Evolutionary conservation across 2,329 filamentous ascomycete genomes (phyloP).

Genomic region (Chaetomium globosum): DNA sequence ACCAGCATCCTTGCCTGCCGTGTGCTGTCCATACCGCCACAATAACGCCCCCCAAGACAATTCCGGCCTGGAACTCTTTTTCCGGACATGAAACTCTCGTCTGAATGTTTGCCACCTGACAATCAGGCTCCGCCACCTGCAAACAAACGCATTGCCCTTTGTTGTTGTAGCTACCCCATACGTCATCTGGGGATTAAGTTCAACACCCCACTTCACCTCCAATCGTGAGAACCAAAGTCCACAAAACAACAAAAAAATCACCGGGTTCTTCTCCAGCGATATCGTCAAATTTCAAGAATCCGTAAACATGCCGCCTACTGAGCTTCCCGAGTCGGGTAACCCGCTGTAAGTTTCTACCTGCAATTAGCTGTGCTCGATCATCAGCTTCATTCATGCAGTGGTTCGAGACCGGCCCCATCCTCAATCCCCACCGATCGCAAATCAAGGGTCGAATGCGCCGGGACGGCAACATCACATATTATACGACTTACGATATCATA

Average conservation of each 20-base stretch:
- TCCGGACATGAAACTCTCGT: not conserved
- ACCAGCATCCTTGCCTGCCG: not conserved
- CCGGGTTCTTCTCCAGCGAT: not conserved
- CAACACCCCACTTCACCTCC: not conserved
- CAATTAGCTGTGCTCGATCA: not conserved
- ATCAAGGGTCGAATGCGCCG: not conserved
- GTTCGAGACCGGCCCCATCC: not conserved
- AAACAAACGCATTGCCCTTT: not conserved
- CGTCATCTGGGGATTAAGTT: not conserved
- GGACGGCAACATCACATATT: not conserved
- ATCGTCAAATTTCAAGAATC: not conserved
- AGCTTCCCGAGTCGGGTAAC: slow-evolving; percentile 38
- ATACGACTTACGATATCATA: not conserved
- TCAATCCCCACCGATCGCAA: slow-evolving; percentile 1
- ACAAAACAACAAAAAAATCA: slow-evolving; percentile 8
- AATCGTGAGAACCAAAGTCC: not conserved
- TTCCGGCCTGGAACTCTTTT: not conserved
- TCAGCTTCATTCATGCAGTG: not conserved
- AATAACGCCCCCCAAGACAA: not conserved
- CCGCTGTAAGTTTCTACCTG: slow-evolving; percentile 35
- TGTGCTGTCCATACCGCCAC: not conserved
- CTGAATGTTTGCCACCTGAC: slow-evolving; percentile 7
- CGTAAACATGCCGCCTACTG: slow-evolving; percentile 35
- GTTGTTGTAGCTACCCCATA: not conserved
- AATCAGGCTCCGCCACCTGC: not conserved